A percentile compares a stretch with the other conserved stretches of the same genome.
Conservation (phyloP, 1,284 basidiomycete genomes). For the Dichomitus squalens region DNA sequence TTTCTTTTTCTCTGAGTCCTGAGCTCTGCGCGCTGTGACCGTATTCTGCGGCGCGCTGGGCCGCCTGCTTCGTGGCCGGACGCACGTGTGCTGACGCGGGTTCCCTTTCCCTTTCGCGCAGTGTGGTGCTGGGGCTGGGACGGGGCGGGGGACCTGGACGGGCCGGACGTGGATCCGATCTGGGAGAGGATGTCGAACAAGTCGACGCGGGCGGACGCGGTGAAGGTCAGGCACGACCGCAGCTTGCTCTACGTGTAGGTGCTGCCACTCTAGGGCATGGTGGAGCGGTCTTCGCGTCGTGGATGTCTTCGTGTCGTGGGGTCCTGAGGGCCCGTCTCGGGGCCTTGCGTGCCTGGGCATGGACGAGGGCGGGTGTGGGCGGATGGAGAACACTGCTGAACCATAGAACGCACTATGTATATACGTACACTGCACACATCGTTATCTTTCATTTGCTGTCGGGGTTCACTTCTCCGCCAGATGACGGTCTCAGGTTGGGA, state of each 20-base stretch:
- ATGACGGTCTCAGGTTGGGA: too few species aligned
- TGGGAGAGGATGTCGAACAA: conserved; percentile 86
- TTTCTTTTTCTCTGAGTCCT: too few species aligned
- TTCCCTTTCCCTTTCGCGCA: conserved; percentile 40
- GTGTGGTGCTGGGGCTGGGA: conserved; percentile 99
- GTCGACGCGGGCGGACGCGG: conserved; percentile 59
- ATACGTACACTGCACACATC: conserved; percentile 15
- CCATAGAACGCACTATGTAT: conserved; percentile 20
- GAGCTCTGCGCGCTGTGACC: too few species aligned
- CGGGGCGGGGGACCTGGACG: conserved; percentile 93
- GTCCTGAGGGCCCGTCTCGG: not conserved
- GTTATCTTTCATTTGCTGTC: conserved; percentile 10
- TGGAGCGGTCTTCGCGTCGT: not conserved
- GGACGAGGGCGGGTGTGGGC: not conserved
- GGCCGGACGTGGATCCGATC: conserved; percentile 92
- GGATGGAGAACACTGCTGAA: not conserved
- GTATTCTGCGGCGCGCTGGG: too few species aligned
- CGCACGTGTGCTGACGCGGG: not conserved
- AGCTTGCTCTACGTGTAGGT: conserved; percentile 32
- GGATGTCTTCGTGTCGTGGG: too few species aligned
- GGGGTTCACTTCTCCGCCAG: not conserved
- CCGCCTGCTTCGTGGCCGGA: not conserved
- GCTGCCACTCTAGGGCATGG: not conserved
- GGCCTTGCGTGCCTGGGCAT: not conserved
- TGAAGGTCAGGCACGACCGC: conserved; percentile 78